These are phyloP conservation scores for Blastobotrys attinorum DNA, from an alignment of 805 yeast genomes.

Conservation along the genomic window DNA sequence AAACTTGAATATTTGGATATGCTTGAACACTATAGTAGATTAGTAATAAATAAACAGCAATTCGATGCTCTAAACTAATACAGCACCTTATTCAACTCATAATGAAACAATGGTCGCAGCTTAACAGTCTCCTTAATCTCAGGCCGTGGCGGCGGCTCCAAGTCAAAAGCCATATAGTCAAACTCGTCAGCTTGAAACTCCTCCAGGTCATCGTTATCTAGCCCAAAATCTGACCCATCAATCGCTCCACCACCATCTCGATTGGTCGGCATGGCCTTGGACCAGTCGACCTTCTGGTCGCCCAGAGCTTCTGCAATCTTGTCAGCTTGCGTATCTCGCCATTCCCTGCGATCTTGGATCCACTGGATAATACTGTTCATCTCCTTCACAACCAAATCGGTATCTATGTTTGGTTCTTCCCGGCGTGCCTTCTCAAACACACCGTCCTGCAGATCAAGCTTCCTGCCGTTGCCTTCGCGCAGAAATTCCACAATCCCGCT, in stretches of 20 bases:
- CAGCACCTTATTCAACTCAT: conserved; percentile 8
- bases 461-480: conserved; percentile 42
- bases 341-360: conserved; percentile 31
- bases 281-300: conserved; percentile 28
- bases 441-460: conserved; percentile 37
- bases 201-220: conserved; percentile 41
- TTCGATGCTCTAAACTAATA: no score
- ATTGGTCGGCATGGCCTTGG: conserved; percentile 31
- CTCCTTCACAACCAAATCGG: conserved; percentile 30
- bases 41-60: no score
- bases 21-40: no score
- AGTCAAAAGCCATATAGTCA: conserved; percentile 18
- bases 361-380: conserved; percentile 32
- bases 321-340: conserved; percentile 20
- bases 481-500: conserved; percentile 56
- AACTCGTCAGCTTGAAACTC: conserved; percentile 30
- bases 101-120: conserved; percentile 20
- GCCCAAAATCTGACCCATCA: conserved; percentile 40
- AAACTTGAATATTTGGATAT: no score
- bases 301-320: conserved; percentile 25
- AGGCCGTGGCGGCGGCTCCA: conserved; percentile 22
- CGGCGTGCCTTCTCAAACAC: conserved; percentile 14
- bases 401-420: conserved; percentile 16
- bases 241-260: conserved; percentile 37
- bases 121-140: conserved; percentile 24